phyloP scores from a whole-genome alignment of 2,329 filamentous ascomycete species.

The Trichoderma aggressivum region DNA sequence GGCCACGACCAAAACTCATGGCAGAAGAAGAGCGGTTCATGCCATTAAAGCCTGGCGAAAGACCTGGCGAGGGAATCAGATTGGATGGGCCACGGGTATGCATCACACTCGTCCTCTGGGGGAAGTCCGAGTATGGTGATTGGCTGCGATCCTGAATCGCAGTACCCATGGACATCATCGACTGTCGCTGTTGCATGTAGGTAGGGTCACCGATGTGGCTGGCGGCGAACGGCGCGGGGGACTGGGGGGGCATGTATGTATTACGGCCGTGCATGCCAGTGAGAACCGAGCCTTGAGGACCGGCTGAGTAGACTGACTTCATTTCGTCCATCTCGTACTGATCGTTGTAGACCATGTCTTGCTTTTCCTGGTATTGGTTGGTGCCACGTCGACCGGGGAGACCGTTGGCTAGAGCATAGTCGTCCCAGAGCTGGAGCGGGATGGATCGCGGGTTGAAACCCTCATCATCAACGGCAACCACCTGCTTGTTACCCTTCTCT shows the following conservation, averaged over 20 bases:
- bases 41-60: conserved; percentile 26
- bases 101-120: conserved; percentile 59
- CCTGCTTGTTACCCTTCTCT: conserved; percentile 84
- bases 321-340: conserved; percentile 98
- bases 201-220: conserved; percentile 49
- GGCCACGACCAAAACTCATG: conserved; percentile 47
- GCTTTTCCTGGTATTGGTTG: conserved; percentile 65
- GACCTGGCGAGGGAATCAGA: conserved; percentile 40
- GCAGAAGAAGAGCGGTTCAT: conserved; percentile 42
- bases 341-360: conserved; percentile 64
- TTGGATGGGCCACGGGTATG: conserved; percentile 51
- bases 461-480: conserved; percentile 83
- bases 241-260: conserved; percentile 78
- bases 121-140: conserved; percentile 57
- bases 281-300: conserved; percentile 81
- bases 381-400: conserved; percentile 86
- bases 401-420: conserved; percentile 83
- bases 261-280: conserved; percentile 74
- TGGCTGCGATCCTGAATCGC: conserved; percentile 46
- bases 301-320: conserved; percentile 91
- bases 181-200: conserved; percentile 61
- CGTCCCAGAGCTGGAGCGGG: conserved; percentile 94
- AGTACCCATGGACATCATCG: conserved; percentile 64
- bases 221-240: conserved; percentile 65
- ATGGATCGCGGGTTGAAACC: conserved; percentile 89